Evolutionary conservation across 768 basidiomycete genomes (phyloP), one percentile per base, ranked within the genome.

Genomic region (Ephemerocybe angulata): DNA sequence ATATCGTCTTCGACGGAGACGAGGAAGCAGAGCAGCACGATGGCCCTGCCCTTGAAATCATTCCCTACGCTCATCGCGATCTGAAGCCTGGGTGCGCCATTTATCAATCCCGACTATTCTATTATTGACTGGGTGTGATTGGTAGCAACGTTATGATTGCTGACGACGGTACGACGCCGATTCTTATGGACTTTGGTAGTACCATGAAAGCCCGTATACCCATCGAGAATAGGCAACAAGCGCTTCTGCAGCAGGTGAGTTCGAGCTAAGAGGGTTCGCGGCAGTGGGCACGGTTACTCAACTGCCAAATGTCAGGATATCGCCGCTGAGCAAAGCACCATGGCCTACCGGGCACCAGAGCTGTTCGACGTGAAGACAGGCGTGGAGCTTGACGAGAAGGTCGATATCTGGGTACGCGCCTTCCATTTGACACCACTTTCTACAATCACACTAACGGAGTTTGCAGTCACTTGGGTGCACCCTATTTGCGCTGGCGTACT

Each of bases 141-240:
- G 51, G 11, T 41, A 98, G 94, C 49, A 99, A 99, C 65, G 81
- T 99, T 54, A 99, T 99, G 96, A 82, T 98, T 55, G 82, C 94
- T 13, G 96, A 99, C 63, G 90, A 97, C 52, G 93, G 90, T 1
- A 76, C 81, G 8, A 77, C 75, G 22, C 90, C 97, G 1, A 90
- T 99, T 55, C 82, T 99, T 8, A 99, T 99, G 97, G 97, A 99
- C 70, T 94, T 99, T 70, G 97, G 97, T 19, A 97, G 93, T 59
- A 82, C 88, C 1, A 78, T 87, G 64, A 90, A 89, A 68, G 97
- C 97, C 3, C 78, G 95, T 28, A 83, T 98, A 55, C 77, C 75
- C 24, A 80, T 98, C 55, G 83, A 88, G 56, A 93, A 83, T 54
- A 81, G 97, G 24, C 86, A 87, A 24, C 88, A 93, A 67, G 97